Evolutionary conservation across 768 basidiomycete species (phyloP).

Genomic region (Peribolospora kevripleyi): DNA sequence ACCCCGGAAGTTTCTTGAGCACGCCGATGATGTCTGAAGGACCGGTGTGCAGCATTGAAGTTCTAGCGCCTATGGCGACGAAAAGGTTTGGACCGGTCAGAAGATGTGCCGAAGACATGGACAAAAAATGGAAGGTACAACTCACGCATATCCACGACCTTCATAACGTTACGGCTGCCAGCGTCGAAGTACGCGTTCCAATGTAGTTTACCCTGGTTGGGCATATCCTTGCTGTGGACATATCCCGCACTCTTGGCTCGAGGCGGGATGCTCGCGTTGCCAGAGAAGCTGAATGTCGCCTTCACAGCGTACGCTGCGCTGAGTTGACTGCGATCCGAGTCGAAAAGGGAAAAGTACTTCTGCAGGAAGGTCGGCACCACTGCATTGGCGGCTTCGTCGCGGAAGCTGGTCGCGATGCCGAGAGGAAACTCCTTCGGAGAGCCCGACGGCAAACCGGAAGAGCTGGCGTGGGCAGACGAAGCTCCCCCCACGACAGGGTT

Average conservation of each 20-base stretch:
- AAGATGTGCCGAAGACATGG: not conserved
- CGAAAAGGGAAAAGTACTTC: slow-evolving; percentile 61
- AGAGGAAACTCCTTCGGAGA: no score
- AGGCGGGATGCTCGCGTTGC: slow-evolving; percentile 63
- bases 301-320: slow-evolving; percentile 50
- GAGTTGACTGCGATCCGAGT: slow-evolving; percentile 43
- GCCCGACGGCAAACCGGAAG: not conserved
- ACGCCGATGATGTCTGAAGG: slow-evolving; percentile 37
- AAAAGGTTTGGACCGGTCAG: not conserved
- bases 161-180: slow-evolving; percentile 48
- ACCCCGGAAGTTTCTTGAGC: slow-evolving; percentile 41
- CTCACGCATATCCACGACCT: slow-evolving; percentile 10
- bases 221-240: slow-evolving; percentile 24
- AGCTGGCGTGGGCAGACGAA: not conserved
- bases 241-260: slow-evolving; percentile 35
- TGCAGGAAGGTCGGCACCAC: slow-evolving; percentile 15
- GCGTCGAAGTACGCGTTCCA: slow-evolving; percentile 41
- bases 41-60: slow-evolving; percentile 43
- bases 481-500: slow-evolving; percentile 34
- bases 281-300: slow-evolving; percentile 77
- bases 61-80: slow-evolving; percentile 20
- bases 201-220: slow-evolving; percentile 57
- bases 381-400: slow-evolving; percentile 1
- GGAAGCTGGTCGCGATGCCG: not conserved
- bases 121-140: not conserved